Conservation (phyloP, 306 rosid genomes). For the Sophora flavescens region DNA sequence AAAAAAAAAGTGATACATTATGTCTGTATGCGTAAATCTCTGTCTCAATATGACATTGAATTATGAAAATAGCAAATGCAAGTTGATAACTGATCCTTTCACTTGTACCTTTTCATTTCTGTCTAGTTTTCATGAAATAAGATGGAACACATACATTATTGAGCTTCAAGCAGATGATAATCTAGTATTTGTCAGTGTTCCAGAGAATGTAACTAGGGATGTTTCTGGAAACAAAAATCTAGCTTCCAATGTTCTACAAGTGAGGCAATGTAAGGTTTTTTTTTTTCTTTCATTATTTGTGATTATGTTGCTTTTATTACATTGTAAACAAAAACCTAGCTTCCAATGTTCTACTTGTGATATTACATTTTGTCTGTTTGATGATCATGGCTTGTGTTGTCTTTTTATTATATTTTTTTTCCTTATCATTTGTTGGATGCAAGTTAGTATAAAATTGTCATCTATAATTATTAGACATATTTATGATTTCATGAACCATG, state of each 20-base stretch:
- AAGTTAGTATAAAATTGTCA: background rate
- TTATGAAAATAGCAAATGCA: slow-evolving; percentile 12
- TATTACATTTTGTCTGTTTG: slow-evolving; percentile 7
- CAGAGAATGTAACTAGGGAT: slow-evolving; percentile 76
- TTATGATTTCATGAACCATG: slow-evolving; percentile 41
- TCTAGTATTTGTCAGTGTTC: slow-evolving; percentile 66
- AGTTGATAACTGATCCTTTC: slow-evolving; percentile 32
- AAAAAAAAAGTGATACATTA: slow-evolving; percentile 1
- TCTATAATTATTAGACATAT: background rate
- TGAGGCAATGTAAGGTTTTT: slow-evolving; percentile 82
- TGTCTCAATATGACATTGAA: slow-evolving; percentile 1
- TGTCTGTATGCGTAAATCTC: background rate
- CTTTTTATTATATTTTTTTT: slow-evolving; percentile 1
- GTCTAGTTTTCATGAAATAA: slow-evolving; percentile 67
- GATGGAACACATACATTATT: slow-evolving; percentile 58
- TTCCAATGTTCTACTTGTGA: background rate
- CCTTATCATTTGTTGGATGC: slow-evolving; percentile 1
- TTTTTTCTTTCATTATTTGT: too few relatives aligned
- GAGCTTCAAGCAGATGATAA: slow-evolving; percentile 67
- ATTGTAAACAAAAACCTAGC: too few relatives aligned
- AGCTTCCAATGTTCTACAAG: slow-evolving; percentile 87
- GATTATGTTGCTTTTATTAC: slow-evolving; percentile 17
- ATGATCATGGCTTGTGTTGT: slow-evolving; percentile 9
- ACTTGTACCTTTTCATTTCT: slow-evolving; percentile 38
- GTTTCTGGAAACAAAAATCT: slow-evolving; percentile 89